Conservation (phyloP, 2,329 filamentous ascomycete species). For the Teratosphaeria pseudoeucalypti region DNA sequence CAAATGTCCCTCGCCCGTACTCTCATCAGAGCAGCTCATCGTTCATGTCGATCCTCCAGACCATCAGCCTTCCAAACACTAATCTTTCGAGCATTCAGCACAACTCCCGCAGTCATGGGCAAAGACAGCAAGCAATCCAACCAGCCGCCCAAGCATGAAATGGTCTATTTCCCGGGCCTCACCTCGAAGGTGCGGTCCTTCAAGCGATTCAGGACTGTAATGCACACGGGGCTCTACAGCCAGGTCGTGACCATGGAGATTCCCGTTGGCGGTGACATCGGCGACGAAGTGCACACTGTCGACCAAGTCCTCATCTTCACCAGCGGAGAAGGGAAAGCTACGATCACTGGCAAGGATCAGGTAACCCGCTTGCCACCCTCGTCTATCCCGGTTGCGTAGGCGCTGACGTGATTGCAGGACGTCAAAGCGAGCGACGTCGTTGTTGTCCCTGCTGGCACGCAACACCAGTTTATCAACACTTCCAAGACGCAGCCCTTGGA, state of each 20-base stretch:
- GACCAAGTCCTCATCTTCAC: constrained; percentile 58
- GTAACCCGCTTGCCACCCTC: constrained; percentile 6
- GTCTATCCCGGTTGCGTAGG: neutral
- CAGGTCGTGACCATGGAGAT: constrained; percentile 57
- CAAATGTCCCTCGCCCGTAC: neutral
- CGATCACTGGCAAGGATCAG: constrained; percentile 49
- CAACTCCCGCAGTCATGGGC: constrained; percentile 14
- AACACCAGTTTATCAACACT: constrained; percentile 56
- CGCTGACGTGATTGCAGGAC: constrained; percentile 17
- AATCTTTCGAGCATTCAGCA: constrained; percentile 9
- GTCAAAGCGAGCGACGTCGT: constrained; percentile 48
- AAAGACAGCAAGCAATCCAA: constrained; percentile 26
- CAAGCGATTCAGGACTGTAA: constrained; percentile 49
- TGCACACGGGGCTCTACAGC: constrained; percentile 53
- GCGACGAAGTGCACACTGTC: constrained; percentile 56
- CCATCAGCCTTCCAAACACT: neutral
- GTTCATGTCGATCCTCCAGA: neutral
- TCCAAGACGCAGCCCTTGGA: constrained; percentile 47
- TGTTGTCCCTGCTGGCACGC: constrained; percentile 54
- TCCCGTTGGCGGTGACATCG: constrained; percentile 53
- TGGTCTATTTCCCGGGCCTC: constrained; percentile 52
- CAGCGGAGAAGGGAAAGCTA: constrained; percentile 47
- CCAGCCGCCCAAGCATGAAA: constrained; percentile 33
- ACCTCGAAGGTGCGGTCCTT: constrained; percentile 45
- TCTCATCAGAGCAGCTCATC: neutral